Base-by-base conservation (phyloP, 2,329 filamentous ascomycete species). In the Leptographium galeiforme region DNA sequence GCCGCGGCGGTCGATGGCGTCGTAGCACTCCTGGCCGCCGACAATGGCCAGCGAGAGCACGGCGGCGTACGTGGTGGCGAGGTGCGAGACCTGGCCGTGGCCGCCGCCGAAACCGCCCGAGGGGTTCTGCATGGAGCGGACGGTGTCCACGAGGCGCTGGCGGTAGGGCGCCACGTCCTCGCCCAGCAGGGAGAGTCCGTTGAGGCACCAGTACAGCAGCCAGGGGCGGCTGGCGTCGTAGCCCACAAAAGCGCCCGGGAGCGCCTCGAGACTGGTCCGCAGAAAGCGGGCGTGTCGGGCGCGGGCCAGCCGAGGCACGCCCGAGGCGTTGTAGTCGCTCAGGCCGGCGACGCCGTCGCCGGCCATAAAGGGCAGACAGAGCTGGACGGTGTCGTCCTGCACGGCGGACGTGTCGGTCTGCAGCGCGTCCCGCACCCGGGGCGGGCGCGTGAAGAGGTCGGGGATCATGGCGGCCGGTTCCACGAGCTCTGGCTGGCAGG, bases 131-230 rank as follows among this genome's bases (percentile, higher is more conserved):
- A 91, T 83, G 46, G 87, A 81, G 48, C 75, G 76, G 50, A 93
- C 83, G 8, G 90, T 96, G 56, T 82, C 78, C 50, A 87, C 71
- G 55, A 91, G 79, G 69, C 78, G 75, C 58, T 85, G 72, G 53
- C 84, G 79, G 67, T 88, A 91, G 41, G 80, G 68, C 36, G 68
- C 68, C 48, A 79, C 73, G 64, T 95, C 87, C 63, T 89, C 81
- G 48, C 88, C 89, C 50, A 98, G 71, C 38, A 90, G 73, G 32
- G 77, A 73, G 58, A 98, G 73, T 2, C 80, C 89, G 38, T 84
- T 80, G 52, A 97, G 73, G 52, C 80, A 86, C 93, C 93, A 98
- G 71, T 96, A 97, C 58, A 95, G 76, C 63, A 95, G 79, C 93
- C 93, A 98, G 11, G 93, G 90, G 53, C 91, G 76, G 64, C 87